Percentiles rank a stretch among this genome's conserved stretches.
phyloP scores from a whole-genome alignment of 495 filamentous ascomycete species.

The Letharia columbiana region DNA sequence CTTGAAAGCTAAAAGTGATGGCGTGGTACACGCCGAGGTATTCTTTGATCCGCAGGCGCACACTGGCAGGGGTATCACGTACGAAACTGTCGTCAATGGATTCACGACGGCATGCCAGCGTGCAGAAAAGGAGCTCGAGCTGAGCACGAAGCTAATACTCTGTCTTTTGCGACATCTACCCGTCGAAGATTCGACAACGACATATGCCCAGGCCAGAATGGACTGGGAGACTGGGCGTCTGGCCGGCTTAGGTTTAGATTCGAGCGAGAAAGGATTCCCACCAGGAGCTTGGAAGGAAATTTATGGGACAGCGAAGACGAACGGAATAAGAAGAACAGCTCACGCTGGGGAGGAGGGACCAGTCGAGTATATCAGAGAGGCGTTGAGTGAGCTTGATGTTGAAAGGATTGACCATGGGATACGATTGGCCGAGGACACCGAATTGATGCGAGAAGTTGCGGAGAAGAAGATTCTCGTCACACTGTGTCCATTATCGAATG shows the following conservation, averaged over 20 bases:
- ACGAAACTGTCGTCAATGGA: constrained; percentile 50
- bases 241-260: constrained; percentile 59
- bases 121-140: constrained; percentile 53
- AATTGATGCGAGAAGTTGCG: constrained; percentile 50
- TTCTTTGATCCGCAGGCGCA: constrained; percentile 80
- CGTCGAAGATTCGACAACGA: constrained; percentile 39
- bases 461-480: constrained; percentile 50
- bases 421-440: constrained; percentile 50
- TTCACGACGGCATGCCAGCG: constrained; percentile 50
- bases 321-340: constrained; percentile 51
- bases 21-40: constrained; percentile 65
- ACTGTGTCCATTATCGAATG: constrained; percentile 67
- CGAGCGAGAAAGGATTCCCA: constrained; percentile 54
- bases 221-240: constrained; percentile 47
- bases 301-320: constrained; percentile 43
- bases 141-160: constrained; percentile 55
- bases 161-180: constrained; percentile 65
- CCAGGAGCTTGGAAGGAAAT: constrained; percentile 55
- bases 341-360: constrained; percentile 75
- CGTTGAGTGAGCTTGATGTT: constrained; percentile 49
- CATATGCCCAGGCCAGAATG: constrained; percentile 43
- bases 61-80: constrained; percentile 50
- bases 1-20: constrained; percentile 50
- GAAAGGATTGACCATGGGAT: constrained; percentile 68
- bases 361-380: constrained; percentile 52